Evolutionary conservation across 345 rosid genomes (phyloP).

Genomic region (Citrus trifoliata): DNA sequence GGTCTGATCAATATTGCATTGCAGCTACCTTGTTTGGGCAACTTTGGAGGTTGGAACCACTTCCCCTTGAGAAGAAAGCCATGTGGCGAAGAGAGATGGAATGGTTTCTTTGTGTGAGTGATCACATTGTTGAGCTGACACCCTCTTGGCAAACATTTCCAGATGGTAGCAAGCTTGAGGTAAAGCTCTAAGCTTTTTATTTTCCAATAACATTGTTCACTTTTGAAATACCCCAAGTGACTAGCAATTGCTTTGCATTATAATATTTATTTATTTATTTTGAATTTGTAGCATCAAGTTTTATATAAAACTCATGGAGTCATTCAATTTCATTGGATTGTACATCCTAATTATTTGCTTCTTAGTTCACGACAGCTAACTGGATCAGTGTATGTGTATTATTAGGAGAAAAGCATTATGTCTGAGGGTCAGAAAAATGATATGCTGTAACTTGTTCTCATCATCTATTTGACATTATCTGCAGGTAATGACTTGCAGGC

Average conservation of each 20-base stretch:
- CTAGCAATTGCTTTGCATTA: not conserved
- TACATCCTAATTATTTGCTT: not conserved
- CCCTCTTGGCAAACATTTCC: constrained; percentile 98
- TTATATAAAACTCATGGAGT: not conserved
- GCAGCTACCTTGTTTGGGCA: constrained; percentile 93
- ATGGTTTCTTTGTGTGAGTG: constrained; percentile 90
- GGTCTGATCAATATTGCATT: constrained; percentile 4
- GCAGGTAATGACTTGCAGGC: constrained; percentile 97
- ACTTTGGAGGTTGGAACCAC: constrained; percentile 93
- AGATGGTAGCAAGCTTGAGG: constrained; percentile 97
- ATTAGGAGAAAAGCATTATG: not conserved
- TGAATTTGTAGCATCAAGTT: constrained; percentile 2
- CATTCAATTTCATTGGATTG: not conserved
- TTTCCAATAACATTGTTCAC: not conserved
- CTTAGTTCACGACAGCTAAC: not conserved
- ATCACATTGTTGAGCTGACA: constrained; percentile 91
- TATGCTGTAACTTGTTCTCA: constrained; percentile 1
- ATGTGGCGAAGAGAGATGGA: constrained; percentile 99
- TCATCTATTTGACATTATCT: not conserved
- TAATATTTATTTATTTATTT: not conserved
- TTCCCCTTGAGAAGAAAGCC: constrained; percentile 73
- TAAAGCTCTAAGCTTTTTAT: constrained; percentile 15
- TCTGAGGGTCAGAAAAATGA: not conserved
- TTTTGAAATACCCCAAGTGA: not conserved
- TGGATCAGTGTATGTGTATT: not conserved